Evolutionary conservation across 768 basidiomycete species (phyloP).

Genomic region (Sutorius australiensis): DNA sequence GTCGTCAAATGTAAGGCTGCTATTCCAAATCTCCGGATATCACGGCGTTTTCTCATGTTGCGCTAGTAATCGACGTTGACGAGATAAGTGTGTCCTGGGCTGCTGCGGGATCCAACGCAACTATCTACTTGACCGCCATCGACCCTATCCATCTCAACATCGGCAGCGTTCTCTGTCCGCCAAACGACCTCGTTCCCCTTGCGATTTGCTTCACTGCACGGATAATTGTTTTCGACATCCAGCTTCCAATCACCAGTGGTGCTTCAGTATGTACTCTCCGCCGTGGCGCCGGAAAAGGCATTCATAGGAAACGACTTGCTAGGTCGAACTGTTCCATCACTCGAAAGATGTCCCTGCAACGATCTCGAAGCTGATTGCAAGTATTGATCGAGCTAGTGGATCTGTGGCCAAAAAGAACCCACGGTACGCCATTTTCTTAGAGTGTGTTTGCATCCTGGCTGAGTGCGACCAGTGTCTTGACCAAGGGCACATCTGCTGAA

Average conservation of each 20-base stretch:
- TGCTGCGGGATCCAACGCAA: slow-evolving; percentile 86
- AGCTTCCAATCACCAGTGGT: slow-evolving; percentile 84
- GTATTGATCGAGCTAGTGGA: slow-evolving; percentile 75
- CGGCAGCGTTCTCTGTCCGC: slow-evolving; percentile 86
- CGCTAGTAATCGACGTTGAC: slow-evolving; percentile 80
- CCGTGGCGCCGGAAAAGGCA: background rate
- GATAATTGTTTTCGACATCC: slow-evolving; percentile 91
- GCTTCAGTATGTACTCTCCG: slow-evolving; percentile 55
- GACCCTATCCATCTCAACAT: slow-evolving; percentile 85
- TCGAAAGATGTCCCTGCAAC: slow-evolving; percentile 90
- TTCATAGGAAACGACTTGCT: background rate
- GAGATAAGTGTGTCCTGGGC: slow-evolving; percentile 79
- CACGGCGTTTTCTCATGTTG: background rate
- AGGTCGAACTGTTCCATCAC: slow-evolving; percentile 95
- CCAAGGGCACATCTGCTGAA: slow-evolving; percentile 82
- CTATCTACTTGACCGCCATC: slow-evolving; percentile 74
- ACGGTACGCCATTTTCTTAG: slow-evolving; percentile 43
- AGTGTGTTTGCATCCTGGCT: background rate
- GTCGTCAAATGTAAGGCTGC: slow-evolving; percentile 60
- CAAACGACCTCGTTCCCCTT: slow-evolving; percentile 66
- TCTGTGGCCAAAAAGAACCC: slow-evolving; percentile 73
- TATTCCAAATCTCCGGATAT: background rate
- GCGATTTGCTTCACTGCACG: slow-evolving; percentile 77
- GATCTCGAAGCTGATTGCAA: slow-evolving; percentile 73
- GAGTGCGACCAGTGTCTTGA: slow-evolving; percentile 58